Percentiles rank a stretch among this genome's conserved stretches.
Evolutionary conservation across 768 basidiomycete species (phyloP).

Genomic region (Infundibulicybe gibba): DNA sequence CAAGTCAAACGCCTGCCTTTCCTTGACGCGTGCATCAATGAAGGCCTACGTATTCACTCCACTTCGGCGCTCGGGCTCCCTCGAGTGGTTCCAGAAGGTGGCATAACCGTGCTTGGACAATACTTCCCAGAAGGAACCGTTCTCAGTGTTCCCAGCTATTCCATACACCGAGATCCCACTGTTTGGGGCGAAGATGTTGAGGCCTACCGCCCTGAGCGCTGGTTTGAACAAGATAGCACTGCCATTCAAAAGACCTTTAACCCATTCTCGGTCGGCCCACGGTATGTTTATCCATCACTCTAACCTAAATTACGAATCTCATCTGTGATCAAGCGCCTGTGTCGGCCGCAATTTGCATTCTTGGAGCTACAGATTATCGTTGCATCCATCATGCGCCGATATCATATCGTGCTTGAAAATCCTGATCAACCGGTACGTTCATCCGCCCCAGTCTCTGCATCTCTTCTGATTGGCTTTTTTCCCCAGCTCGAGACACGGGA

Average conservation of each 20-base stretch:
- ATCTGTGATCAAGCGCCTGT: constrained; percentile 52
- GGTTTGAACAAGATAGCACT: constrained; percentile 69
- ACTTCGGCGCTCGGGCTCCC: constrained; percentile 84
- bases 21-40: constrained; percentile 85
- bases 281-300: constrained; percentile 33
- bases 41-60: constrained; percentile 80
- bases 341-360: constrained; percentile 82
- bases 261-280: constrained; percentile 81
- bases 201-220: constrained; percentile 77
- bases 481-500: constrained; percentile 71
- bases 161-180: constrained; percentile 68
- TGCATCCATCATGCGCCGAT: constrained; percentile 75
- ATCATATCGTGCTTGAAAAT: constrained; percentile 65
- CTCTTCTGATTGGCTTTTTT: constrained; percentile 4
- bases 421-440: constrained; percentile 51
- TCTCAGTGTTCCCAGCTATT: constrained; percentile 78
- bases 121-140: constrained; percentile 74
- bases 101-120: constrained; percentile 54
- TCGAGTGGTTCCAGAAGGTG: constrained; percentile 71
- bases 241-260: constrained; percentile 73
- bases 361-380: constrained; percentile 80
- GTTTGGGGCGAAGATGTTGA: constrained; percentile 83
- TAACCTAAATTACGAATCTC: constrained; percentile 5
- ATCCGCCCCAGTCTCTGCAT: constrained; percentile 4
- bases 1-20: constrained; percentile 74